Evolutionary conservation across 2,329 filamentous ascomycete genomes (phyloP), one percentile per base, ranked within the genome.

Genomic region (Aspergillus sojae): DNA sequence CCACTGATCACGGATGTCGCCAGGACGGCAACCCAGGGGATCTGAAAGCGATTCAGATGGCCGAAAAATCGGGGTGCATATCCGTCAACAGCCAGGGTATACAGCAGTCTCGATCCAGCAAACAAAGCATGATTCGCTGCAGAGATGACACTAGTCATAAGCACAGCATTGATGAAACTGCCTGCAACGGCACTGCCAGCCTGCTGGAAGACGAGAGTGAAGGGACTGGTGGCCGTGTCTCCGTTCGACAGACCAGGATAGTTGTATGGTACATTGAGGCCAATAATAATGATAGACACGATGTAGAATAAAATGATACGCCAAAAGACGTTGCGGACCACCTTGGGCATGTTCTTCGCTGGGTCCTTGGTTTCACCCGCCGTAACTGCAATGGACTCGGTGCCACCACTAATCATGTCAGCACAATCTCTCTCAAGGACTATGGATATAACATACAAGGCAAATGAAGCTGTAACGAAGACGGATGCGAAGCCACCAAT

Each of bases 271-370:
- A 89, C 79, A 57, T 88, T 85, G 53, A 89, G 81, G 12, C 86
- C 86, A 64, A 89, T 81, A 53, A 86, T 76, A 7, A 86, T 74
- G 54, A 86, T 78, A 0, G 83, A 84, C 5, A 82, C 74, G 57
- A 84, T 76, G 67, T 84, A 84, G 74, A 87, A 87, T 10, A 86
- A 78, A 4, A 87, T 65, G 59, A 88, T 87, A 5, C 87, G 83
- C 85, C 85, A 89, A 70, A 89, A 89, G 45, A 89, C 86, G 61
- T 89, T 89, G 67, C 86, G 86, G 53, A 90, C 85, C 3, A 89
- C 88, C 3, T 83, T 82, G 1, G 88, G 88, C 39, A 90, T 77
- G 61, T 83, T 89, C 66, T 82, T 83, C 21, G 85, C 81, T 0
- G 88, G 88, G 67, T 89, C 82, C 67, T 85, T 86, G 2, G 88